These are phyloP conservation scores for Arctium lappa DNA, from an alignment of 129 eudicot species.

Conservation along the genomic window DNA sequence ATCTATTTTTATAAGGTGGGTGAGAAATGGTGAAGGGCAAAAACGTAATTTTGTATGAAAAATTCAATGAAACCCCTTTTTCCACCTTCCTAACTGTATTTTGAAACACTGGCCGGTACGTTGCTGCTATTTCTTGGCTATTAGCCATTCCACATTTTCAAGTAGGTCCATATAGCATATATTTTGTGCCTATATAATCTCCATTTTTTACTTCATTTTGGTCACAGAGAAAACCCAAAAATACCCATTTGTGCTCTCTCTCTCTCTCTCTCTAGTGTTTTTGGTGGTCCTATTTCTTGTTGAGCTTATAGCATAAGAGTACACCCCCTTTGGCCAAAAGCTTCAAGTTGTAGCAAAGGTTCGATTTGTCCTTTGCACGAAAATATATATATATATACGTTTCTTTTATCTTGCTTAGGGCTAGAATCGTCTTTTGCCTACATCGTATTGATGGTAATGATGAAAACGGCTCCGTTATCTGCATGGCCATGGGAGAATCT, in stretches of 20 bases:
- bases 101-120: conserved; percentile 2
- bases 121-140: conserved; percentile 7
- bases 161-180: conserved; percentile 16
- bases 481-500: conserved; percentile 69
- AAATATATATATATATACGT: background rate
- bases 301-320: conserved; percentile 8
- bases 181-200: conserved; percentile 21
- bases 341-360: conserved; percentile 1
- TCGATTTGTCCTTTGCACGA: background rate
- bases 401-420: background rate
- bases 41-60: background rate
- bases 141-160: conserved; percentile 13
- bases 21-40: background rate
- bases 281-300: conserved; percentile 16
- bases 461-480: conserved; percentile 37
- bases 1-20: background rate
- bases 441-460: background rate
- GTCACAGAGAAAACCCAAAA: conserved; percentile 5
- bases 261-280: background rate
- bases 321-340: conserved; percentile 18
- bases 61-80: conserved; percentile 10
- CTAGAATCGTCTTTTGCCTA: conserved; percentile 6
- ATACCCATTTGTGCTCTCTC: background rate
- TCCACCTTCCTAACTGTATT: conserved; percentile 25
- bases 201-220: conserved; percentile 6